Evolutionary conservation across 441 rosid species (phyloP).

Genomic region (Adansonia rubrostipa): DNA sequence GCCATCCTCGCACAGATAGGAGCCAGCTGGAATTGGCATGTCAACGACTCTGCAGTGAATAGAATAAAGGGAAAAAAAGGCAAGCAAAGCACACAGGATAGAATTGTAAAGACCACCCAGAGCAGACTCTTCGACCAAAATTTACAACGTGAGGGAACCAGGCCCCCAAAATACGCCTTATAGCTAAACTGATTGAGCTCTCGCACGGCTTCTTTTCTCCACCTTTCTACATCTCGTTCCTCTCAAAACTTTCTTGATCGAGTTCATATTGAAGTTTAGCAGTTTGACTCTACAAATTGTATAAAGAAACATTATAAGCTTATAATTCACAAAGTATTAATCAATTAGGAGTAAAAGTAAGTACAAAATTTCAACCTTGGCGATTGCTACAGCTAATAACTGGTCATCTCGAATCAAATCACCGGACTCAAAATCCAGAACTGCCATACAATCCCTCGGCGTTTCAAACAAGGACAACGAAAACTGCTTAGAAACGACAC

Average conservation of each 20-base stretch:
- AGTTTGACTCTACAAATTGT: slow-evolving; percentile 45
- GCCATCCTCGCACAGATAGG: slow-evolving; percentile 34
- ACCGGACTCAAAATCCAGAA: slow-evolving; percentile 29
- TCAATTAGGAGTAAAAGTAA: neutral
- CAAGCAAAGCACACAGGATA: slow-evolving; percentile 57
- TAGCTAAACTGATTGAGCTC: slow-evolving; percentile 40
- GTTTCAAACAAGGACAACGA: slow-evolving; percentile 86
- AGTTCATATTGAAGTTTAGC: slow-evolving; percentile 37
- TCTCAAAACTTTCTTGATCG: slow-evolving; percentile 36
- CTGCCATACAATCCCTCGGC: slow-evolving; percentile 73
- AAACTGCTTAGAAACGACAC: slow-evolving; percentile 83
- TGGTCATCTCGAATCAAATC: slow-evolving; percentile 23
- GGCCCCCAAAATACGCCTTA: slow-evolving; percentile 29
- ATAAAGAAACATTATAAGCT: neutral
- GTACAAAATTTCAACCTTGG: slow-evolving; percentile 40
- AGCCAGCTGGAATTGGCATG: slow-evolving; percentile 34
- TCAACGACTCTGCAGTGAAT: slow-evolving; percentile 40
- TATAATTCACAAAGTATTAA: neutral
- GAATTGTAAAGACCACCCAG: slow-evolving; percentile 41
- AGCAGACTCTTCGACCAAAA: slow-evolving; percentile 37
- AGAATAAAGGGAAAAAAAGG: slow-evolving; percentile 29
- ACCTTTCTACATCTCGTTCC: slow-evolving; percentile 38
- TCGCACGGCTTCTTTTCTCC: slow-evolving; percentile 30
- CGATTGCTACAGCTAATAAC: slow-evolving; percentile 32
- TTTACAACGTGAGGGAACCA: slow-evolving; percentile 41